Evolutionary conservation across 306 rosid genomes (phyloP).

Genomic region (Crotalaria pallida): DNA sequence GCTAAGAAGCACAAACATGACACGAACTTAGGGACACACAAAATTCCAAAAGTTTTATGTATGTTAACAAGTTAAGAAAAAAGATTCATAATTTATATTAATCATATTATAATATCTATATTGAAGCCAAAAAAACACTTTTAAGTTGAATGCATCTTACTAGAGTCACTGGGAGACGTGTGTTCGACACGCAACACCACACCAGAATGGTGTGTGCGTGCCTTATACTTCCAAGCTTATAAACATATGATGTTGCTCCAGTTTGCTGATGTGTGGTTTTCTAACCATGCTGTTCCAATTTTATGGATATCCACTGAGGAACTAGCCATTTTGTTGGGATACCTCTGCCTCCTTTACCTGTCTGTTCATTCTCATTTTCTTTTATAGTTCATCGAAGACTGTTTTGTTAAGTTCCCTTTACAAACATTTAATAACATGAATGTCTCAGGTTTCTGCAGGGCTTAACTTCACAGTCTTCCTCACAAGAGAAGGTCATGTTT

Average conservation of each 20-base stretch:
- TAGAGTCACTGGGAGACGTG: neutral
- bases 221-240: neutral
- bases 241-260: neutral
- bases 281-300: neutral
- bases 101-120: too few species aligned
- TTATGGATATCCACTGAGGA: neutral
- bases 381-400: neutral
- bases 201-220: neutral
- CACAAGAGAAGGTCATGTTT: slow-evolving; percentile 72
- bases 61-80: too few species aligned
- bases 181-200: neutral
- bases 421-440: neutral
- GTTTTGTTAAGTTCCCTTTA: neutral
- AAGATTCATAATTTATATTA: too few species aligned
- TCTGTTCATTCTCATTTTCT: neutral
- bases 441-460: slow-evolving; percentile 78
- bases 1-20: neutral
- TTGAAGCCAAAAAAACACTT: too few species aligned
- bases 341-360: neutral
- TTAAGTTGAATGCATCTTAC: neutral
- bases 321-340: neutral
- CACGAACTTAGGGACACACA: too few species aligned
- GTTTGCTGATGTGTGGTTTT: neutral
- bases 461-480: slow-evolving; percentile 84
- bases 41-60: too few species aligned